Evolutionary conservation across 1,284 basidiomycete species (phyloP).

Genomic region (Volvariella surrecta): DNA sequence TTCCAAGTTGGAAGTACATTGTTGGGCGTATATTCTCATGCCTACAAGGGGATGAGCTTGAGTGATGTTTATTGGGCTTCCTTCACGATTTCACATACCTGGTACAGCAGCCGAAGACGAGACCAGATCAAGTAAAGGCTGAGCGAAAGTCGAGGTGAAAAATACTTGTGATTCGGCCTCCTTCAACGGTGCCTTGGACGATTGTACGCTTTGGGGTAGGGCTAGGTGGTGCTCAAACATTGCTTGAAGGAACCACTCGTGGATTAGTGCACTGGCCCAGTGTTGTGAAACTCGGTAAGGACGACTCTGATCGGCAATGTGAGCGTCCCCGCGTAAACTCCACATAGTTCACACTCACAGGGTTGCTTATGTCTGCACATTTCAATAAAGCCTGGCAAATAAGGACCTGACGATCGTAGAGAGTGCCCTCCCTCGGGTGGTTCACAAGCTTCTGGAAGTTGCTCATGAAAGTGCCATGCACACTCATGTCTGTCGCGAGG

Average conservation of each 20-base stretch:
- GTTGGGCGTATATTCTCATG: slow-evolving; percentile 51
- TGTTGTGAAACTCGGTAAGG: slow-evolving; percentile 83
- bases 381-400: slow-evolving; percentile 91
- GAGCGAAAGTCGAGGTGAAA: slow-evolving; percentile 78
- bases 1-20: slow-evolving; percentile 57
- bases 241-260: slow-evolving; percentile 88
- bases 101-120: slow-evolving; percentile 52
- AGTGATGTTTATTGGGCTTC: neutral
- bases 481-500: slow-evolving; percentile 88
- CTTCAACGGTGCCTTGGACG: slow-evolving; percentile 54
- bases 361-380: slow-evolving; percentile 95
- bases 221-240: slow-evolving; percentile 71
- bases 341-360: slow-evolving; percentile 46
- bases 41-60: slow-evolving; percentile 29
- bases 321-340: neutral
- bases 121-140: slow-evolving; percentile 75
- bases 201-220: slow-evolving; percentile 66
- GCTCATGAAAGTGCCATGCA: slow-evolving; percentile 80
- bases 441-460: slow-evolving; percentile 20
- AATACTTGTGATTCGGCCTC: slow-evolving; percentile 86
- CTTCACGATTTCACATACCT: slow-evolving; percentile 34
- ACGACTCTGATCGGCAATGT: slow-evolving; percentile 53
- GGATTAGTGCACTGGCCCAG: slow-evolving; percentile 82
- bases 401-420: slow-evolving; percentile 48
- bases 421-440: slow-evolving; percentile 18